Evolutionary conservation across 2,329 filamentous ascomycete genomes (phyloP).

Genomic region (Calonectria montana): DNA sequence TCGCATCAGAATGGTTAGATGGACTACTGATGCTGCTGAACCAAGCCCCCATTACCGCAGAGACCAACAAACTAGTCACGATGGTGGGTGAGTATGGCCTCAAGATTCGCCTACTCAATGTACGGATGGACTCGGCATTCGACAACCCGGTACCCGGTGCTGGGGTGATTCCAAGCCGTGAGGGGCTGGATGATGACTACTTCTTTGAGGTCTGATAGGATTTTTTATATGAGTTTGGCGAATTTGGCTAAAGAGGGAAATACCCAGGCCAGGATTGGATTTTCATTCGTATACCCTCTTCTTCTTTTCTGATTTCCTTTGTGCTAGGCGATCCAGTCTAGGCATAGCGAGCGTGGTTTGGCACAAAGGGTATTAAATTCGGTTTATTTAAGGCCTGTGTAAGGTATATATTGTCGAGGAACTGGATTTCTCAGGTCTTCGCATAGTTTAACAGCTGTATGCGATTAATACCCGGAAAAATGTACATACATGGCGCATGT

Average conservation of each 20-base stretch:
- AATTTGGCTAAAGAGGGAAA: background rate
- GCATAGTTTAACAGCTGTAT: background rate
- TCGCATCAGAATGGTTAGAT: constrained; percentile 97
- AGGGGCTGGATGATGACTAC: constrained; percentile 91
- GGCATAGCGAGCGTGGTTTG: constrained; percentile 27
- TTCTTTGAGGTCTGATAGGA: constrained; percentile 78
- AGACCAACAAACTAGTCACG: constrained; percentile 90
- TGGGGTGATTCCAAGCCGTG: constrained; percentile 81
- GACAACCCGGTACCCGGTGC: constrained; percentile 75
- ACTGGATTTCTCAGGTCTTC: background rate
- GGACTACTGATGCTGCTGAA: constrained; percentile 94
- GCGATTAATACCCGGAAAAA: background rate
- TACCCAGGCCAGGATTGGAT: constrained; percentile 18
- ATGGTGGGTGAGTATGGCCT: constrained; percentile 91
- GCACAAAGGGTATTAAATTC: background rate
- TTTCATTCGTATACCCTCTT: constrained; percentile 29
- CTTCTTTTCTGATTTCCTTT: constrained; percentile 19
- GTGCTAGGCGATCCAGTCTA: constrained; percentile 16
- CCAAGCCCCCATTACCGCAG: constrained; percentile 95
- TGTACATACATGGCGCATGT: background rate
- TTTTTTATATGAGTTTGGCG: background rate
- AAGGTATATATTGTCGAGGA: background rate
- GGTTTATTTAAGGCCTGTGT: constrained; percentile 2
- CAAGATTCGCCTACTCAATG: constrained; percentile 92
- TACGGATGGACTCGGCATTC: constrained; percentile 83